Conservation (phyloP, 208 protist genomes). For the Trypanosoma melophagium region DNA sequence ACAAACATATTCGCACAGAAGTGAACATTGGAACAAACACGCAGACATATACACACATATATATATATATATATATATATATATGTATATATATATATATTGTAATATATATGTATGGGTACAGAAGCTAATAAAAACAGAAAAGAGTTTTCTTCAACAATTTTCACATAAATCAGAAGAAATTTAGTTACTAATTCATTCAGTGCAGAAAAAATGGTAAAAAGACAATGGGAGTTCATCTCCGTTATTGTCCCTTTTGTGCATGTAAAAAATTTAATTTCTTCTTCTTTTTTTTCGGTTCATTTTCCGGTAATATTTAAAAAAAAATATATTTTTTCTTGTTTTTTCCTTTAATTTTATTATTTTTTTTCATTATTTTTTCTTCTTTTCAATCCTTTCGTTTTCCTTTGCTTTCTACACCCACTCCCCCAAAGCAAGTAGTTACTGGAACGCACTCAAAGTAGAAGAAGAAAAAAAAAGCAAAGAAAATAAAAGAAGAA, state of each 20-base stretch:
- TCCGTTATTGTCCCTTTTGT: constrained; percentile 16
- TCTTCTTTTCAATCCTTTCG: not conserved
- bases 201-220: too few species aligned
- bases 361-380: not conserved
- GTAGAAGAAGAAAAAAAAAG: not conserved
- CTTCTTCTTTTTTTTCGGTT: constrained; percentile 10
- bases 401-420: not conserved
- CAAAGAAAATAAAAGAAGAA: not conserved
- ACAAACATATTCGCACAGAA: not conserved
- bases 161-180: too few species aligned
- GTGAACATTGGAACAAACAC: not conserved
- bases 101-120: not conserved
- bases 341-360: not conserved
- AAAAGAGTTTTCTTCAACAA: too few species aligned
- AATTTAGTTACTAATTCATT: too few species aligned
- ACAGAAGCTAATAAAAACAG: not conserved
- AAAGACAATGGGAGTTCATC: not conserved
- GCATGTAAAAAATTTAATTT: too few species aligned
- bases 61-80: constrained; percentile 5
- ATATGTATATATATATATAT: constrained; percentile 1
- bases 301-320: not conserved
- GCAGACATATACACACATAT: constrained; percentile 7
- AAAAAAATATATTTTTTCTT: not conserved
- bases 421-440: not conserved
- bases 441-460: not conserved